phyloP scores from a whole-genome alignment of 1,284 basidiomycete genomes.

The Apiotrichum mycotoxinovorans region DNA sequence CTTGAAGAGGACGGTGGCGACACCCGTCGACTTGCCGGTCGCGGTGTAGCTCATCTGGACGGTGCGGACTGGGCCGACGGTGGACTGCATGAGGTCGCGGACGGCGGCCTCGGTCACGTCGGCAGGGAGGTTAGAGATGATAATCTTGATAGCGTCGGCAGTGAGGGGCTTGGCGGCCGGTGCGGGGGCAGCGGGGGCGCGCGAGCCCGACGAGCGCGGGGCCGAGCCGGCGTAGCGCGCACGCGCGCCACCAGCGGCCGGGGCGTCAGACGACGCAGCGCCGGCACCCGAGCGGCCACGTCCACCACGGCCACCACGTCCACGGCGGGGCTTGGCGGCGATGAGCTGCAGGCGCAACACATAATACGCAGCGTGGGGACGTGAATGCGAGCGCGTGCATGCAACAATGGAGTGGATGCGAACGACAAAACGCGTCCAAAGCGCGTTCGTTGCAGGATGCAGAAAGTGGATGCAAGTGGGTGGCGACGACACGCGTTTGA shows the following conservation, averaged over 20 bases:
- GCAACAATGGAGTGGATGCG: not conserved
- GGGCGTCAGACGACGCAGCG: conserved; percentile 28
- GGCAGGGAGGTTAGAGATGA: conserved; percentile 89
- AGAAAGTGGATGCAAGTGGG: not conserved
- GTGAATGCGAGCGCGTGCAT: not conserved
- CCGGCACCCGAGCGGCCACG: conserved; percentile 51
- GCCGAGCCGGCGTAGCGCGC: conserved; percentile 51
- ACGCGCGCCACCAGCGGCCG: conserved; percentile 51
- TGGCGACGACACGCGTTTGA: conserved; percentile 4
- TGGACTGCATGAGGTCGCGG: conserved; percentile 87
- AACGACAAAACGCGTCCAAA: not conserved
- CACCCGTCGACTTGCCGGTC: conserved; percentile 81
- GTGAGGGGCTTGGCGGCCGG: conserved; percentile 50
- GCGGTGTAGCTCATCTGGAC: conserved; percentile 83
- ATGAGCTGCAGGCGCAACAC: conserved; percentile 61
- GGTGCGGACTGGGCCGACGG: conserved; percentile 80
- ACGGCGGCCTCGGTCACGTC: conserved; percentile 94
- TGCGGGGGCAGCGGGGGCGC: conserved; percentile 22
- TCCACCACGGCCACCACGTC: conserved; percentile 53
- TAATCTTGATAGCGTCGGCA: conserved; percentile 75
- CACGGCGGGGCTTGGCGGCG: conserved; percentile 54
- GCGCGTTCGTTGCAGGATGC: not conserved
- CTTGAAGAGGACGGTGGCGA: conserved; percentile 81
- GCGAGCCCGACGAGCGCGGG: conserved; percentile 19
- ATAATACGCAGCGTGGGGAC: not conserved